Conservation (phyloP, 129 eudicot species). For the Tagetes erecta region DNA sequence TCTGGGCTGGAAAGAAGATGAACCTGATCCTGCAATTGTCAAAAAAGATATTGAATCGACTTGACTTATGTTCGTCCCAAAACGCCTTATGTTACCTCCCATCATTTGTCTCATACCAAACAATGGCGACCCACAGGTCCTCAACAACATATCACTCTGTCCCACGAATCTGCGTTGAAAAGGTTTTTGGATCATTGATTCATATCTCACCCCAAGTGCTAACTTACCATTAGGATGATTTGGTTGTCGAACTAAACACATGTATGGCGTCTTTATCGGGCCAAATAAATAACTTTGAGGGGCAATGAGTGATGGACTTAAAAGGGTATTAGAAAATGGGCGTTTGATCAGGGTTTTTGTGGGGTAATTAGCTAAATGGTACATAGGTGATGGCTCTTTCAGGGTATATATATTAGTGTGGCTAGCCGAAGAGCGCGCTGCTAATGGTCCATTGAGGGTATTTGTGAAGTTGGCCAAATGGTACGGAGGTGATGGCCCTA, state of each 20-base stretch:
- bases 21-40: background rate
- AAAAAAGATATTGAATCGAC: slow-evolving; percentile 13
- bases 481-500: background rate
- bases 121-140: background rate
- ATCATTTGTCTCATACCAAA: slow-evolving; percentile 1
- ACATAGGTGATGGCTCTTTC: background rate
- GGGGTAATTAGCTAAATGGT: background rate
- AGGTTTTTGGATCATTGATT: slow-evolving; percentile 33
- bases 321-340: background rate
- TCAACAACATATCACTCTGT: slow-evolving; percentile 11
- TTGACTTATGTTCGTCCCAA: slow-evolving; percentile 8
- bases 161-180: slow-evolving; percentile 6
- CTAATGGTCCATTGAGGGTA: background rate
- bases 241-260: slow-evolving; percentile 11
- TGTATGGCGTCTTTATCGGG: background rate
- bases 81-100: slow-evolving; percentile 5
- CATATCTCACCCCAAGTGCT: slow-evolving; percentile 28
- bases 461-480: background rate
- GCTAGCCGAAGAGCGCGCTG: background rate
- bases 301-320: slow-evolving; percentile 10
- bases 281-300: background rate
- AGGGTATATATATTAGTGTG: background rate
- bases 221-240: slow-evolving; percentile 16
- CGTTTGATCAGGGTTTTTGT: background rate
- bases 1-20: slow-evolving; percentile 16